phyloP scores from a whole-genome alignment of 257 asterid species.

The Knoxia roxburghii region DNA sequence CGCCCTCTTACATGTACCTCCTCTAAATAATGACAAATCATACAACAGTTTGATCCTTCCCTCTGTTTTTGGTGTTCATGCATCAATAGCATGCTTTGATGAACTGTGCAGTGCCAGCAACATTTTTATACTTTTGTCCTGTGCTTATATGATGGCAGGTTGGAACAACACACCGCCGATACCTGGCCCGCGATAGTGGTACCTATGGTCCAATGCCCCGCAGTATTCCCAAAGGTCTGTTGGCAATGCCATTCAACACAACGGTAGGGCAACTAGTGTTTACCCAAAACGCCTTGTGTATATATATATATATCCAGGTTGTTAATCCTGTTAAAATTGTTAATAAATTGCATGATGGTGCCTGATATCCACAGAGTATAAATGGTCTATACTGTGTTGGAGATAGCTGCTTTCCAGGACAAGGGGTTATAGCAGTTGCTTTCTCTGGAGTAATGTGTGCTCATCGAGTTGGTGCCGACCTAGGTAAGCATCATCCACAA shows the following conservation, averaged over 20 bases:
- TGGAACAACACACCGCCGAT: constrained; percentile 92
- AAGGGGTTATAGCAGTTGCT: constrained; percentile 97
- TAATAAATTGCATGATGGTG: constrained; percentile 15
- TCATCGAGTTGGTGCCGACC: constrained; percentile 92
- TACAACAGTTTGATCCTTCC: no score
- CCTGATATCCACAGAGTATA: constrained; percentile 55
- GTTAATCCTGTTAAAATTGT: neutral
- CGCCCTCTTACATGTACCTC: no score
- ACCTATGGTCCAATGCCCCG: constrained; percentile 98
- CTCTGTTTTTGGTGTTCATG: constrained; percentile 6
- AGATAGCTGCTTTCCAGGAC: constrained; percentile 99
- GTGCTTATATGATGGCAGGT: constrained; percentile 49
- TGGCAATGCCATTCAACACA: constrained; percentile 98
- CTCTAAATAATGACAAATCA: no score
- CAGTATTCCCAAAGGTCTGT: constrained; percentile 67
- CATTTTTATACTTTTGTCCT: constrained; percentile 3
- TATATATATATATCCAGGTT: no score
- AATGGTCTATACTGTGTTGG: constrained; percentile 94
- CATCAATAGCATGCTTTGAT: neutral
- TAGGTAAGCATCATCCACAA: constrained; percentile 43
- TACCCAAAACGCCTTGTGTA: neutral
- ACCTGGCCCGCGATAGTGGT: constrained; percentile 96
- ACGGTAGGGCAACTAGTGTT: constrained; percentile 45
- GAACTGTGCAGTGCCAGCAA: constrained; percentile 4
- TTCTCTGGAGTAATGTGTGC: constrained; percentile 99